phyloP scores from a whole-genome alignment of 2,329 filamentous ascomycete species.

The Calonectria leucothoes region DNA sequence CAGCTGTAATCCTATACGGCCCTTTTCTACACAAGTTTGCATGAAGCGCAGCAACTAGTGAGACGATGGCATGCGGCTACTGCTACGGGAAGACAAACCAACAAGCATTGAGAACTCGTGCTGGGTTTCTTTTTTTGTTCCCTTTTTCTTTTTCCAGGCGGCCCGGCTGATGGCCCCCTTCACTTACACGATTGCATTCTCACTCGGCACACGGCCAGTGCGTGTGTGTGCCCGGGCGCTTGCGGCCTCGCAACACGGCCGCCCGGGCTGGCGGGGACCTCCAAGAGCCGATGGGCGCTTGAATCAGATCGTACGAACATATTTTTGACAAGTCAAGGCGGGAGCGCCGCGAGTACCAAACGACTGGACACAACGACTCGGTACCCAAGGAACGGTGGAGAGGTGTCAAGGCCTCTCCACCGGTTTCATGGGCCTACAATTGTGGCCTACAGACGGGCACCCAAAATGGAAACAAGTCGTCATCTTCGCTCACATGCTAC shows the following conservation, averaged over 20 bases:
- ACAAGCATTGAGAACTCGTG: not conserved
- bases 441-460: not conserved
- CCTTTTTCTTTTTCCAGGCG: not conserved
- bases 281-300: not conserved
- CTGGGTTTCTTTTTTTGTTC: not conserved
- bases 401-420: not conserved
- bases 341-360: not conserved
- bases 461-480: not conserved
- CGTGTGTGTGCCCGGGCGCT: slow-evolving; percentile 3
- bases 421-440: not conserved
- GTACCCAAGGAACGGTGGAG: not conserved
- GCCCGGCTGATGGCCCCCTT: not conserved
- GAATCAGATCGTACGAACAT: not conserved
- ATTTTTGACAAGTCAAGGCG: not conserved
- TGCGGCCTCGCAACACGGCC: slow-evolving; percentile 19
- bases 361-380: not conserved
- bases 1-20: not conserved
- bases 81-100: not conserved
- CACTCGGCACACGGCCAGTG: not conserved
- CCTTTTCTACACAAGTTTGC: not conserved
- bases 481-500: not conserved
- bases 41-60: not conserved
- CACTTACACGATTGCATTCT: not conserved
- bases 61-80: not conserved
- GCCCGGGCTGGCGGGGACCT: not conserved